Conservation (phyloP, 1,284 basidiomycete genomes). For the Pseudozyma sp. region DNA sequence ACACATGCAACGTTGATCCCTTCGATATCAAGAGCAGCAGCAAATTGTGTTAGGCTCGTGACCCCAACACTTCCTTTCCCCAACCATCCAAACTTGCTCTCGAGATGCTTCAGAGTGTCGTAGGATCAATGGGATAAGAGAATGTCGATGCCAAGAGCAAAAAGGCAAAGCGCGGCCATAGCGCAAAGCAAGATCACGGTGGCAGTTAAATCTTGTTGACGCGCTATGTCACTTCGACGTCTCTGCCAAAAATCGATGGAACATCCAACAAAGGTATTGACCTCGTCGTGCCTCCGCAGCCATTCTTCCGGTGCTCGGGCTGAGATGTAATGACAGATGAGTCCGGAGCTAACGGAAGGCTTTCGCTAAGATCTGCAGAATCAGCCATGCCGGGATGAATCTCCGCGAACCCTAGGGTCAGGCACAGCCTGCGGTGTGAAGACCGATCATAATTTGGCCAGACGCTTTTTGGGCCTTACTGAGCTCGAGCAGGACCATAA, state of each 20-base stretch:
- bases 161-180: not conserved
- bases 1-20: not conserved
- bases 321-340: slow-evolving; percentile 6
- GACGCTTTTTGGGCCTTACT: no score
- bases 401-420: not conserved
- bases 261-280: not conserved
- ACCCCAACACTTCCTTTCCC: no score
- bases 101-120: not conserved
- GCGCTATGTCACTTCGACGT: slow-evolving; percentile 21
- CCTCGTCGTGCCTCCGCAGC: no score
- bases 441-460: no score
- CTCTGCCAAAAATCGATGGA: not conserved
- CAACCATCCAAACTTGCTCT: no score
- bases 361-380: not conserved
- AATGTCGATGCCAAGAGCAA: not conserved
- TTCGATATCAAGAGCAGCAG: not conserved
- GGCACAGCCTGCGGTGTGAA: slow-evolving; percentile 1
- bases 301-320: not conserved
- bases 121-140: no score
- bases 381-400: not conserved
- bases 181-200: not conserved
- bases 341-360: not conserved
- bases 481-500: no score
- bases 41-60: not conserved
- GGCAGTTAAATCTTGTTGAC: slow-evolving; percentile 1